phyloP scores from a whole-genome alignment of 108 stramenopile species.

The Cylindrotheca closterium region DNA sequence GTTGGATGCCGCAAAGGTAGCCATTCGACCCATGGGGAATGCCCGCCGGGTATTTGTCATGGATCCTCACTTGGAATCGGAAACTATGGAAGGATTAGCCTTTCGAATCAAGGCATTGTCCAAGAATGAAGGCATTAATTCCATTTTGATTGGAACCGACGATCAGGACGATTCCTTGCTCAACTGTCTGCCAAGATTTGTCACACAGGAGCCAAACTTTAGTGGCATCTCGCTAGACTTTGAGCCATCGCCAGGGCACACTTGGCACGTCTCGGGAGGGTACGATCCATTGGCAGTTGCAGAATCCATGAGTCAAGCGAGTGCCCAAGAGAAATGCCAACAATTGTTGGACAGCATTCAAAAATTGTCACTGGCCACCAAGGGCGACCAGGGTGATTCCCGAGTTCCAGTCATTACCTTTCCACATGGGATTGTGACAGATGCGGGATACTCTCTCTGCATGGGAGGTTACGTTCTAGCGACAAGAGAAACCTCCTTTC shows the following conservation, averaged over 20 bases:
- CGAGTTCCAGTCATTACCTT: slow-evolving; percentile 67
- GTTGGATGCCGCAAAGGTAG: slow-evolving; percentile 34
- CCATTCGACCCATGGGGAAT: slow-evolving; percentile 64
- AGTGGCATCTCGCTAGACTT: slow-evolving; percentile 22
- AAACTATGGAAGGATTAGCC: slow-evolving; percentile 75
- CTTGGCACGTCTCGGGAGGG: slow-evolving; percentile 67
- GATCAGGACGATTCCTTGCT: slow-evolving; percentile 39
- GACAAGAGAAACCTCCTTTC: slow-evolving; percentile 58
- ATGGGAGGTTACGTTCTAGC: slow-evolving; percentile 74
- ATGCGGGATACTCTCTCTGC: slow-evolving; percentile 74
- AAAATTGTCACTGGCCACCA: slow-evolving; percentile 54
- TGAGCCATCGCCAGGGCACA: slow-evolving; percentile 36
- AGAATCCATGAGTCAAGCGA: slow-evolving; percentile 14
- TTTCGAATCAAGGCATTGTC: slow-evolving; percentile 62
- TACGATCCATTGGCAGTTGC: slow-evolving; percentile 63
- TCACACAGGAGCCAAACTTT: slow-evolving; percentile 17
- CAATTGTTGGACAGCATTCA: slow-evolving; percentile 46
- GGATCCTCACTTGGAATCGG: slow-evolving; percentile 49
- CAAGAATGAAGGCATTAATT: slow-evolving; percentile 60
- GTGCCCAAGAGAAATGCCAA: slow-evolving; percentile 18
- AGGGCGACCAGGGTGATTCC: slow-evolving; percentile 43
- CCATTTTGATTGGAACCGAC: slow-evolving; percentile 67
- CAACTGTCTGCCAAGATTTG: slow-evolving; percentile 23
- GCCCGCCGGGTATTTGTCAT: slow-evolving; percentile 75
- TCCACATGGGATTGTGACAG: slow-evolving; percentile 72